Evolutionary conservation across 176 grass and related monocot genomes (phyloP).

Genomic region (Eragrostis curvula): DNA sequence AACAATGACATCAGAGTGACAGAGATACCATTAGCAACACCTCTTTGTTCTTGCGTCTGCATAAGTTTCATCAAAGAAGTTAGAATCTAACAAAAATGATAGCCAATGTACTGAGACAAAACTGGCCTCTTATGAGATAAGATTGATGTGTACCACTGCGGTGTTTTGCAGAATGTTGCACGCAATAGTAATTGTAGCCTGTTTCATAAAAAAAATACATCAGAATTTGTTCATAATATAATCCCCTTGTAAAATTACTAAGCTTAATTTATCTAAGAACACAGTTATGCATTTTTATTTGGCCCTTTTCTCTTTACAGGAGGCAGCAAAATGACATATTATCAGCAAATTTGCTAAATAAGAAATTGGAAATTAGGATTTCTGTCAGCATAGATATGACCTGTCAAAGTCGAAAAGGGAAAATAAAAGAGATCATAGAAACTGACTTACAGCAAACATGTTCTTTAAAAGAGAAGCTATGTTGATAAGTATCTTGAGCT

Average conservation of each 20-base stretch:
- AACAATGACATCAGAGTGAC: conserved; percentile 74
- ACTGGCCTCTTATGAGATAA: neutral
- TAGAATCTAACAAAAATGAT: neutral
- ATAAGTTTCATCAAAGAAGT: conserved; percentile 24
- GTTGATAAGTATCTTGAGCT: conserved; percentile 61
- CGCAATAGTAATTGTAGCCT: conserved; percentile 68
- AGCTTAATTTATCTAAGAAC: neutral
- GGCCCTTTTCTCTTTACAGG: neutral
- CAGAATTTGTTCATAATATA: conserved; percentile 1
- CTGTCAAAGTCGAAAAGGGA: neutral
- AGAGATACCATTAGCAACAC: conserved; percentile 76
- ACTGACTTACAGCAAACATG: conserved; percentile 55
- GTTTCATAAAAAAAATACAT: conserved; percentile 42
- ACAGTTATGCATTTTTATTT: neutral
- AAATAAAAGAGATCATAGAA: neutral
- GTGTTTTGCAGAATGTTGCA: conserved; percentile 74
- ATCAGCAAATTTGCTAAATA: neutral
- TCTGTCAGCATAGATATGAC: neutral
- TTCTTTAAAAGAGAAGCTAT: conserved; percentile 64
- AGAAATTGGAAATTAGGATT: neutral
- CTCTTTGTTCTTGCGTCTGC: conserved; percentile 71
- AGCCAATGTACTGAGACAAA: neutral
- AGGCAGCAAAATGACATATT: neutral
- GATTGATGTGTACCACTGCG: conserved; percentile 52
- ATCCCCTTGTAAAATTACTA: neutral